Evolutionary conservation across 352 stramenopile genomes (phyloP), one percentile per base, ranked within the genome.

Genomic region (Pythium phragmiticola): DNA sequence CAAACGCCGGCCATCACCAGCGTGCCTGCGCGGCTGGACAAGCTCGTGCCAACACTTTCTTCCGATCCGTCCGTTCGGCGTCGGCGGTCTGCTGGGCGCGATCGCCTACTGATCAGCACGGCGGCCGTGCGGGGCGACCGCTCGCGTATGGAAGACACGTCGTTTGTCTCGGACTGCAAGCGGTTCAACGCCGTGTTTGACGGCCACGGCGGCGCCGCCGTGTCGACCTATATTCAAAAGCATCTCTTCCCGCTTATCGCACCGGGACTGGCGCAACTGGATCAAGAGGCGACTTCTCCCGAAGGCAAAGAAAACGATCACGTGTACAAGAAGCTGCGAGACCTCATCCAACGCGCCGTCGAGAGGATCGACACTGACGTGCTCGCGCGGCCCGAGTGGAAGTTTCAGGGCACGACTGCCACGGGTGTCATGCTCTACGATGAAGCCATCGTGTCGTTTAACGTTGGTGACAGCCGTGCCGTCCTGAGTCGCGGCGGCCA

Each of bases 391-490:
- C 65, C 74, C n/a, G 82, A 93, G 53, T 95, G 86, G 86, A 84
- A 82, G 54, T 87, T 79, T 16, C 80, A 92, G 55, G 88, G 88
- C 30, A 92, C 88, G 14, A 96, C 88, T 0, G 87, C 78, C 0
- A 77, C 84, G 0, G 84, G 82, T 4, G 79, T 94, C 53, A 68
- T 94, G 16, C 55, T 96, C 16, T 86, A 83, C 47, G 82, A 92
- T 42, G 85, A 94, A 53, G 69, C 81, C 9, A 83, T 96, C 48
- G 85, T 90, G 58, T 86, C 81, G 34, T 60, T 94, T 23, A 98
- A 99, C 68, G 85, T 98, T n/a, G 96, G 96, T 23, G 96, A 99
- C 64, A 98, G 85, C 67, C 89, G 96, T 30, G 95, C 95, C 4
- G 88, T 99, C 33, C 74, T 99, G 55, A 96, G 92, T 69, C 85